These are phyloP conservation scores for Andrographis paniculata DNA, from an alignment of 305 asterid genomes.

Conservation along the genomic window DNA sequence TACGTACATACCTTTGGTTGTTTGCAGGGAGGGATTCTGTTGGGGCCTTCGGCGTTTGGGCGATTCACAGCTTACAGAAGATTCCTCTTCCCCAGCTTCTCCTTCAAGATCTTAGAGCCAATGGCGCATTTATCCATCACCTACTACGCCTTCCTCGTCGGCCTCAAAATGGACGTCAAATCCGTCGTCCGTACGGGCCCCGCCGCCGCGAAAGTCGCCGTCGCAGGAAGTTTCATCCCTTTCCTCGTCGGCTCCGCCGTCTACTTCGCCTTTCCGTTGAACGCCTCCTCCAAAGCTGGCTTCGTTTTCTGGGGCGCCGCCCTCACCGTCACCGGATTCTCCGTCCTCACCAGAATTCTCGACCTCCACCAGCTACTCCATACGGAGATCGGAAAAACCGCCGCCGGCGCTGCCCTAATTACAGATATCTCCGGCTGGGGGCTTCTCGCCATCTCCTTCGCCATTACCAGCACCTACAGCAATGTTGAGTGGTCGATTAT, in stretches of 20 bases:
- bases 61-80: conserved; percentile 25
- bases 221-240: conserved; percentile 51
- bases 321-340: conserved; percentile 58
- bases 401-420: conserved; percentile 44
- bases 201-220: conserved; percentile 46
- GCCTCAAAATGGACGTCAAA: conserved; percentile 57
- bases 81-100: conserved; percentile 51
- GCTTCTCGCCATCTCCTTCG: conserved; percentile 42
- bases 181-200: conserved; percentile 43
- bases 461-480: conserved; percentile 23
- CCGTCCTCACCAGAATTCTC: conserved; percentile 46
- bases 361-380: conserved; percentile 60
- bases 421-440: conserved; percentile 58
- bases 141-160: conserved; percentile 65
- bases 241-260: conserved; percentile 38
- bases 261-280: conserved; percentile 25
- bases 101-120: conserved; percentile 63
- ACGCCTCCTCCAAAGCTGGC: conserved; percentile 22
- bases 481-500: conserved; percentile 36
- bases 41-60: conserved; percentile 75
- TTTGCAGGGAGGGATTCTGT: conserved; percentile 60
- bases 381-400: conserved; percentile 67
- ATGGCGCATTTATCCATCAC: conserved; percentile 73
- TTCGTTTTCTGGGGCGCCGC: conserved; percentile 70
- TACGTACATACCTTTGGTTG: background rate